Conservation (phyloP, 208 protist species). For the Acanthamoeba quina region DNA sequence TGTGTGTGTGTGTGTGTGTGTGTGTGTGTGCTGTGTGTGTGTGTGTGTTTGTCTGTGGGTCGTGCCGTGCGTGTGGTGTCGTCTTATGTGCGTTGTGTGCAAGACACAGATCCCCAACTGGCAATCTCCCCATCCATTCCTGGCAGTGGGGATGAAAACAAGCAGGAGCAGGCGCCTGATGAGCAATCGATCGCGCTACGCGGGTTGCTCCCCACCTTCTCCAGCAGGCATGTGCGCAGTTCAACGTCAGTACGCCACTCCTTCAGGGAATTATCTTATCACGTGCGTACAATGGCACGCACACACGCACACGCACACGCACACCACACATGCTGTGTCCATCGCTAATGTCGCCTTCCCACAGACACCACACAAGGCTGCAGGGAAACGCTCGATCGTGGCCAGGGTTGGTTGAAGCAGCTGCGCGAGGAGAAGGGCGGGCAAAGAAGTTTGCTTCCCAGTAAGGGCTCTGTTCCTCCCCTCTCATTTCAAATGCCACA, state of each 20-base stretch:
- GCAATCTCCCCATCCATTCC: conserved; percentile 50
- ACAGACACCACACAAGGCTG: not conserved
- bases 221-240: conserved; percentile 44
- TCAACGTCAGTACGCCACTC: conserved; percentile 59
- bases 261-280: too few relatives aligned
- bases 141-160: not conserved
- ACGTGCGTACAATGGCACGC: too few relatives aligned
- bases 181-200: not conserved
- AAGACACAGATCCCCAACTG: not conserved
- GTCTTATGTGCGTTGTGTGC: not conserved
- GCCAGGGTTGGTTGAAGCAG: conserved; percentile 49
- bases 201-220: conserved; percentile 59
- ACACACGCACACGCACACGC: too few relatives aligned
- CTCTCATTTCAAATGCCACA: too few relatives aligned
- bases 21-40: too few relatives aligned
- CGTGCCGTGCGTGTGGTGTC: too few relatives aligned
- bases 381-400: conserved; percentile 48
- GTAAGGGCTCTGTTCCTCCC: too few relatives aligned
- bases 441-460: not conserved
- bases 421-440: conserved; percentile 50
- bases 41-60: too few relatives aligned
- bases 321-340: too few relatives aligned
- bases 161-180: conserved; percentile 42
- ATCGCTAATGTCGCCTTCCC: too few relatives aligned
- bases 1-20: too few relatives aligned